Evolutionary conservation across 2,329 filamentous ascomycete species (phyloP).

Genomic region (Clathrospora elynae): DNA sequence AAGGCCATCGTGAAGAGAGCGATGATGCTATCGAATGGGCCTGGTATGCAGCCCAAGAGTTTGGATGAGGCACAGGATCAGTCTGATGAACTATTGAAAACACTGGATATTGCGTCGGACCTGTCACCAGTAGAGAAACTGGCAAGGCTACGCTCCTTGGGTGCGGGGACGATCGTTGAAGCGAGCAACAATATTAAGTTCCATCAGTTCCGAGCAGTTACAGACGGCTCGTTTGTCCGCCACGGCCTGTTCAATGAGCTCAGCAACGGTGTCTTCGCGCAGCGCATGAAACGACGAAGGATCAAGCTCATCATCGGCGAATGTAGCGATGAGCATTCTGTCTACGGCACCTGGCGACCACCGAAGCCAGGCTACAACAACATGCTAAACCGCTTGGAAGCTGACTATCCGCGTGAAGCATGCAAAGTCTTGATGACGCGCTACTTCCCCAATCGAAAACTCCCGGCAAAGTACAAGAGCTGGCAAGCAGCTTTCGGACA

Average conservation of each 20-base stretch:
- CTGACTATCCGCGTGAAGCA: conserved; percentile 57
- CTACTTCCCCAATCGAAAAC: conserved; percentile 50
- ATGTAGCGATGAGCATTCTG: conserved; percentile 58
- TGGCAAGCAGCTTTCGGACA: conserved; percentile 61
- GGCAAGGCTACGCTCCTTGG: conserved; percentile 49
- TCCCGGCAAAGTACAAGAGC: conserved; percentile 50
- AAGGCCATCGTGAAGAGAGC: conserved; percentile 57
- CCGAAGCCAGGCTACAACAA: conserved; percentile 51
- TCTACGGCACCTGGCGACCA: conserved; percentile 59
- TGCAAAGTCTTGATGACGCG: conserved; percentile 53
- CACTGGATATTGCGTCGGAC: conserved; percentile 51
- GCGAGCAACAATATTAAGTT: conserved; percentile 51
- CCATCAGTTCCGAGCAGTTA: conserved; percentile 62
- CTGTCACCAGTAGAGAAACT: conserved; percentile 54
- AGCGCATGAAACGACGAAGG: conserved; percentile 51
- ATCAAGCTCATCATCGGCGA: conserved; percentile 61
- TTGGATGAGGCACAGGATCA: conserved; percentile 56
- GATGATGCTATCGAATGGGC: conserved; percentile 61
- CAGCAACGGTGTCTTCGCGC: conserved; percentile 56
- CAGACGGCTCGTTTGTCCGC: conserved; percentile 57
- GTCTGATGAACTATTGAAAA: conserved; percentile 57
- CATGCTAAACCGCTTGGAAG: conserved; percentile 55
- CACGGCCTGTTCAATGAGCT: conserved; percentile 53
- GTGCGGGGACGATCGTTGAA: conserved; percentile 50
- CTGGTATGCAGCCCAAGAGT: conserved; percentile 59